Conservation (phyloP, 805 yeast species). For the Nakazawaea sp. region DNA sequence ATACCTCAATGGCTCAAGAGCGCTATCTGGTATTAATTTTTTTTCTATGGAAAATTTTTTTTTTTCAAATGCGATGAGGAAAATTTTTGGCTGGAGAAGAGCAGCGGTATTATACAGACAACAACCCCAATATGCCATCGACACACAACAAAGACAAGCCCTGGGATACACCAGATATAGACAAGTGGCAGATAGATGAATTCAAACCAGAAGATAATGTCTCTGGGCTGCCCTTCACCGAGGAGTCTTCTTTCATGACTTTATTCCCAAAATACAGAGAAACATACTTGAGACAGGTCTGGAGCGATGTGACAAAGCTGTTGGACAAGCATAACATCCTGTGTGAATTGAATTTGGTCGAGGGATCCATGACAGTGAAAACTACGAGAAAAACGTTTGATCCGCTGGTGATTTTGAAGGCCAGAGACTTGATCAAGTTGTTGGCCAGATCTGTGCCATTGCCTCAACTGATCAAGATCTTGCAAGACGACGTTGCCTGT, state of each 20-base stretch:
- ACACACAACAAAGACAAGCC: conserved; percentile 94
- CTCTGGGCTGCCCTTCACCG: conserved; percentile 85
- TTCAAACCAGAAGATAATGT: conserved; percentile 86
- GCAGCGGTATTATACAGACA: too few species aligned
- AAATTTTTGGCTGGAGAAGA: too few species aligned
- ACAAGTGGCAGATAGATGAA: conserved; percentile 86
- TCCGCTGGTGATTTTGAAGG: conserved; percentile 89
- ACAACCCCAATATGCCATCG: conserved; percentile 75
- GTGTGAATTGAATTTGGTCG: conserved; percentile 86
- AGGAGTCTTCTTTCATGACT: conserved; percentile 92
- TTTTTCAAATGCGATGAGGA: too few species aligned
- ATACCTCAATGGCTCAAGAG: too few species aligned
- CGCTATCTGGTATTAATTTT: too few species aligned
- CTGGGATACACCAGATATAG: conserved; percentile 94
- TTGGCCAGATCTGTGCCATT: conserved; percentile 95
- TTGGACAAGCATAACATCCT: conserved; percentile 67
- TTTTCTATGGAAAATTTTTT: too few species aligned
- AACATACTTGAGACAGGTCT: conserved; percentile 75
- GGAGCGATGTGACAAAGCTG: conserved; percentile 89
- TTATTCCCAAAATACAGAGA: conserved; percentile 96
- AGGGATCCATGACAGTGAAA: conserved; percentile 95
- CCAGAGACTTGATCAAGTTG: conserved; percentile 89
- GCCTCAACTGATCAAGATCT: conserved; percentile 89
- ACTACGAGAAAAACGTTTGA: conserved; percentile 95
- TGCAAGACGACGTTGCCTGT: conserved; percentile 90